Base-by-base conservation (phyloP, 1,284 basidiomycete species). In the Farysia itapuensis region DNA sequence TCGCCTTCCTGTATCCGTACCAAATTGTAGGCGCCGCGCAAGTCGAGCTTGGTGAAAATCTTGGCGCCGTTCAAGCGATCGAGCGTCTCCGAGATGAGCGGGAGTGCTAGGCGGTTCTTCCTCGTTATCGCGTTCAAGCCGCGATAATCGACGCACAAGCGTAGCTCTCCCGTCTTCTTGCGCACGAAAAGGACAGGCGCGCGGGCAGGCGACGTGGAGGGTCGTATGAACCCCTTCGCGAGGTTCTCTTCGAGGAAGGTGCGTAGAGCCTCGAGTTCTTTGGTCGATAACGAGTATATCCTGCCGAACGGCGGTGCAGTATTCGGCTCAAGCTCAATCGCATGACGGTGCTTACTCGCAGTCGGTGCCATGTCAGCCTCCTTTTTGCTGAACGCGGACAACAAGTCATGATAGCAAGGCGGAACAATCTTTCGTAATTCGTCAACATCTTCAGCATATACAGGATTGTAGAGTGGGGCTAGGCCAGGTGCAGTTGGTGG, bases 1-100 rank as follows among this genome's bases (percentile, higher is more conserved):
- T 54, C 20, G 38, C n/a, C 26, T n/a, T 28, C 26, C 26, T 28
- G 9, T n/a, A 28, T 28, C 26, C 11, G 26, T 28, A 28, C n/a
- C 26, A 11, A n/a, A 9, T n/a, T 11, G 26, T 11, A 28, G n/a
- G 11, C 26, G 26, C n/a, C n/a, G 9, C 9, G 26, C 11, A 28
- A 28, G 26, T 28, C 26, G 26, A 28, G 26, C 11, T n/a, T 28
- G 26, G 26, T 28, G n/a, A 11, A 28, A n/a, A 11, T 11, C 11
- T n/a, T 28, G n/a, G 11, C n/a, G n/a, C n/a, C 26, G 26, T 9
- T n/a, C 26, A 28, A 28, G 11, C 9, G 26, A 28, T 28, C n/a
- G 26, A 28, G 26, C 11, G 26, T 11, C 11, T 28, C 26, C n/a
- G n/a, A n/a, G n/a, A n/a, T 28, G 11, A 28, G 26, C 26, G n/a